Base-by-base conservation (phyloP, 768 basidiomycete species). In the Termitomyces sp. region DNA sequence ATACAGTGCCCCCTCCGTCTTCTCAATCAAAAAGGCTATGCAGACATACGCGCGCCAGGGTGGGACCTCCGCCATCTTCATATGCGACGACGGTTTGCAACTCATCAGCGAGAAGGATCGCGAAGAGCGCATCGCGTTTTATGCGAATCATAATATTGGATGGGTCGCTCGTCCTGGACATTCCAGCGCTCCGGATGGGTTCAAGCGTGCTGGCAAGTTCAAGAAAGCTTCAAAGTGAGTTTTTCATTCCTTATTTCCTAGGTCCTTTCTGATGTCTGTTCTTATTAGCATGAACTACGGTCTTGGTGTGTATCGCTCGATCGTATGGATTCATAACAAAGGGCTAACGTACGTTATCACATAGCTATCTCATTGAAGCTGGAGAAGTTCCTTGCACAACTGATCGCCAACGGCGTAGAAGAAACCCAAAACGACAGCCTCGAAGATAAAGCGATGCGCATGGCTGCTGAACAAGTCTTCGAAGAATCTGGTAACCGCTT, bases 151-250 rank as follows among this genome's bases (percentile, higher is more conserved):
- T 64, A 87, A 88, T 65, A 89, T 92, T 66, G 81, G 80, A 11
- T 94, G 87, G 83, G 85, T 87, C 38, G 89, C 92, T 32, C 83
- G 92, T n/a, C 92, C 92, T 0, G 82, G 80, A 3, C 92, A 93
- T 70, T 79, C 60, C 73, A 81, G 77, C 70, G 84, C 71, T 69
- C 88, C 86, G 25, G 93, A 90, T 64, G 89, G 92, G 0, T 96
- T 96, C 81, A 92, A 94, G 79, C 91, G 94, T 72, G 91, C 92
- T 6, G 92, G 92, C 9, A 87, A 91, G 57, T 94, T 94, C 83
- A 94, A 94, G 79, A 94, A 94, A 73, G 91, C 90, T 57, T 77
- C 76, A 63, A 83, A 83, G 75, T 78, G 63, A 36, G 76, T 73
- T 53, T 9, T n/a, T 52, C 25, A 5, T 48, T 38, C n/a, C 60